Base-by-base conservation (phyloP, 176 grass and related monocot species). In the Phyllostachys edulis region DNA sequence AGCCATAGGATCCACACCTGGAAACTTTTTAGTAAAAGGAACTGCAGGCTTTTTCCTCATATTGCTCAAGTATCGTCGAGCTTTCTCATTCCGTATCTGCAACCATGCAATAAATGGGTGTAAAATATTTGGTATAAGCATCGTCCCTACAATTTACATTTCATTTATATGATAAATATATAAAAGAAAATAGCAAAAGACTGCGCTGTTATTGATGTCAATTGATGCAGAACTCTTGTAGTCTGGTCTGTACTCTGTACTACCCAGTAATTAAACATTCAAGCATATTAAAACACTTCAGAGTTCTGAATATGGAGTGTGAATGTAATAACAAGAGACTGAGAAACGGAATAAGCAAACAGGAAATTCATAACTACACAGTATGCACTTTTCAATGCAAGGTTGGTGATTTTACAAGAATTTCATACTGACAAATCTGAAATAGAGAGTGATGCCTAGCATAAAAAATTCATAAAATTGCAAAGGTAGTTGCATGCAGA, bases 81-180 rank as follows among this genome's bases (percentile, higher is more conserved):
- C 94, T 85, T 97, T 97, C 77, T 97, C 94, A 76, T 97, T 97
- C 84, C 94, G 72, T 86, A 97, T 97, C 94, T 97, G 83, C 63
- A 69, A 75, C 36, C 23, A 9, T 38, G 55, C 32, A 63, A 79
- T 76, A 60, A 63, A 84, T 74, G 9, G 37, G 24, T 27, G 41
- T 61, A 69, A 51, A 74, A 63, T 0, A 54, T 13, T 79, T 32
- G 27, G 3, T 74, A 83, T 63, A 78, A 61, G 10, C 29, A 66
- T 39, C 59, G 29, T 45, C 44, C 49, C 44, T 69, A 46, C 63
- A 71, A 77, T 72, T 65, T 16, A 11, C 2, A 45, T 70, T 73
- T 68, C 23, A 1, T 49, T 81, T 51, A 2, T 52, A 49, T 56
- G 38, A 72, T 16, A 81, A 68, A 64, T 56, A n/a, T 52, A 73